These are phyloP conservation scores for Termitomyces sp. DNA, from an alignment of 768 basidiomycete genomes.

Conservation along the genomic window DNA sequence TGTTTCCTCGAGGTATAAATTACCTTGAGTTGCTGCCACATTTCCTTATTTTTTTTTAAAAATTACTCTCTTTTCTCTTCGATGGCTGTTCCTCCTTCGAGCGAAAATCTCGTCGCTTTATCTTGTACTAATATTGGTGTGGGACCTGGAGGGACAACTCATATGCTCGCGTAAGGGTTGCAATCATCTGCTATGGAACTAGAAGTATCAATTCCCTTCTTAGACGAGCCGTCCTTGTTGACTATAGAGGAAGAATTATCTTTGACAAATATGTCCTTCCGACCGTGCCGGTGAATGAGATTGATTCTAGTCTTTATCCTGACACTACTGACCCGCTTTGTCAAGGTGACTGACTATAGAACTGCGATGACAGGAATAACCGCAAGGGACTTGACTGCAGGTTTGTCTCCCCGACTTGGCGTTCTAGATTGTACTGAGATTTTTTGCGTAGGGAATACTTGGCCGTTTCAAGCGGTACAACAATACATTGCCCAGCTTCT, in stretches of 20 bases:
- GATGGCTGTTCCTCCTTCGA: conserved; percentile 30
- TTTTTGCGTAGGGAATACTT: conserved; percentile 36
- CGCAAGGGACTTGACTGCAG: conserved; percentile 31
- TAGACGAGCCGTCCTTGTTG: conserved; percentile 45
- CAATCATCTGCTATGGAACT: background rate
- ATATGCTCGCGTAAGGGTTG: conserved; percentile 73
- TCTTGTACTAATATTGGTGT: conserved; percentile 72
- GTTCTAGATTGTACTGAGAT: background rate
- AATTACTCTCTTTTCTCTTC: conserved; percentile 13
- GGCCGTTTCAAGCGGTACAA: conserved; percentile 60
- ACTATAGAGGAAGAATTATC: conserved; percentile 51
- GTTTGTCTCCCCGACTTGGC: conserved; percentile 19
- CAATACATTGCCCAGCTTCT: conserved; percentile 58
- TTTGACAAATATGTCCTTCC: conserved; percentile 66
- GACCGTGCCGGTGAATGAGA: conserved; percentile 36
- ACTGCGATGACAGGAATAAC: conserved; percentile 56
- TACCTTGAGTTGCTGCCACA: conserved; percentile 1
- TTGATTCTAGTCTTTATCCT: background rate
- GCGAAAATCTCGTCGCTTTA: conserved; percentile 48
- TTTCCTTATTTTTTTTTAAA: background rate
- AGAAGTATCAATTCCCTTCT: background rate
- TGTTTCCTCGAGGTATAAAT: conserved; percentile 14
- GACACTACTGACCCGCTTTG: background rate
- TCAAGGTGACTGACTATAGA: conserved; percentile 66
- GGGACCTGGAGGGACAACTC: conserved; percentile 74